Conservation (phyloP, 805 yeast genomes). For the Torulaspora microellipsoides region DNA sequence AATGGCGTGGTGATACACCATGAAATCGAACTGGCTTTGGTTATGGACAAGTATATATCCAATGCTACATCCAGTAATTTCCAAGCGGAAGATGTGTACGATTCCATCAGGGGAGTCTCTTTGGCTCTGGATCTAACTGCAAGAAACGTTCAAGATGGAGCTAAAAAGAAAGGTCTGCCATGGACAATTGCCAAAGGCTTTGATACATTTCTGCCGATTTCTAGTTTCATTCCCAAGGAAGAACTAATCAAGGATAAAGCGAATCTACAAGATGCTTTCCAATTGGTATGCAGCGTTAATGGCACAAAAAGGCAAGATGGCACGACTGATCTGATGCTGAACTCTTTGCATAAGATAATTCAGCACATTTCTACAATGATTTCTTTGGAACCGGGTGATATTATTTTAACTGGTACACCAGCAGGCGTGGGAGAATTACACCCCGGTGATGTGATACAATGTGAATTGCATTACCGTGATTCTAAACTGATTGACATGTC, state of each 20-base stretch:
- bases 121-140: constrained; percentile 93
- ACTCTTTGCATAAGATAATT: constrained; percentile 76
- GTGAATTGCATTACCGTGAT: constrained; percentile 56
- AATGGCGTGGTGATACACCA: constrained; percentile 78
- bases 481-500: constrained; percentile 46
- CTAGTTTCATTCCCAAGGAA: constrained; percentile 61
- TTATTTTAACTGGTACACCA: constrained; percentile 94
- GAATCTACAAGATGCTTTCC: constrained; percentile 39
- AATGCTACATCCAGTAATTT: constrained; percentile 52
- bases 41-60: constrained; percentile 59
- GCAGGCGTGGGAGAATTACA: constrained; percentile 86
- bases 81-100: constrained; percentile 61
- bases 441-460: constrained; percentile 76
- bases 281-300: constrained; percentile 48
- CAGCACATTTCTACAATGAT: constrained; percentile 80
- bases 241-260: constrained; percentile 49
- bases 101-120: constrained; percentile 80
- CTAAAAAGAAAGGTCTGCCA: constrained; percentile 89
- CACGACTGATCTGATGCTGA: constrained; percentile 76
- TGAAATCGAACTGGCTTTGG: constrained; percentile 86
- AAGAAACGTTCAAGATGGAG: constrained; percentile 91
- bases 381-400: constrained; percentile 88
- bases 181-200: constrained; percentile 97
- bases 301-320: constrained; percentile 70
- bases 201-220: constrained; percentile 92